Percentiles rank a stretch among this genome's conserved stretches.
Evolutionary conservation across 1,284 basidiomycete species (phyloP).

Genomic region (Coniferiporia weirii): DNA sequence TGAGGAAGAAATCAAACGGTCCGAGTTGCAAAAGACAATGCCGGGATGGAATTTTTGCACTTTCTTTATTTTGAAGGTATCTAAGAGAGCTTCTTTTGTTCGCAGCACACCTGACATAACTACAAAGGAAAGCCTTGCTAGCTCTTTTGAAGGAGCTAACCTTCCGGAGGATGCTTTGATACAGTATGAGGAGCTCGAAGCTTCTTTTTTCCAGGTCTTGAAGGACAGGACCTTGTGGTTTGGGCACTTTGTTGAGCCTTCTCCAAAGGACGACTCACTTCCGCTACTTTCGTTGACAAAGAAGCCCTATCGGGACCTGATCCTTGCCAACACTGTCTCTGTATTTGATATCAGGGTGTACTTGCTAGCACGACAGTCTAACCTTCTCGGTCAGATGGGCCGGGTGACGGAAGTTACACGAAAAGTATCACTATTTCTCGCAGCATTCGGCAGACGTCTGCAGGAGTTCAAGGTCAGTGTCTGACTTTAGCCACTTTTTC

Average conservation of each 20-base stretch:
- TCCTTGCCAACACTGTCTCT: constrained; percentile 86
- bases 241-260: constrained; percentile 70
- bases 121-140: constrained; percentile 84
- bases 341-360: constrained; percentile 94
- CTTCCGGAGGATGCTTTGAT: constrained; percentile 85
- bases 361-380: constrained; percentile 82
- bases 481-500: neutral
- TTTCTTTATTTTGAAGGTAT: constrained; percentile 90
- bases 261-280: constrained; percentile 73
- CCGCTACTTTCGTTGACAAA: constrained; percentile 75
- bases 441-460: constrained; percentile 74
- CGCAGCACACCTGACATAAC: constrained; percentile 11
- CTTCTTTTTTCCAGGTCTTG: constrained; percentile 74
- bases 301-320: constrained; percentile 87
- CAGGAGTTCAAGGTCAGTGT: constrained; percentile 66
- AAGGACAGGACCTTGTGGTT: constrained; percentile 89
- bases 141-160: constrained; percentile 87
- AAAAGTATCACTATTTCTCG: constrained; percentile 70
- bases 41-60: constrained; percentile 97
- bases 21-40: constrained; percentile 81
- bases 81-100: constrained; percentile 1
- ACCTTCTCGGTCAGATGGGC: constrained; percentile 70
- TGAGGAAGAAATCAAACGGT: constrained; percentile 84
- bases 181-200: constrained; percentile 91
- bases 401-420: constrained; percentile 63